phyloP scores from a whole-genome alignment of 78 protist species.

The Dictyostelium intermedium region DNA sequence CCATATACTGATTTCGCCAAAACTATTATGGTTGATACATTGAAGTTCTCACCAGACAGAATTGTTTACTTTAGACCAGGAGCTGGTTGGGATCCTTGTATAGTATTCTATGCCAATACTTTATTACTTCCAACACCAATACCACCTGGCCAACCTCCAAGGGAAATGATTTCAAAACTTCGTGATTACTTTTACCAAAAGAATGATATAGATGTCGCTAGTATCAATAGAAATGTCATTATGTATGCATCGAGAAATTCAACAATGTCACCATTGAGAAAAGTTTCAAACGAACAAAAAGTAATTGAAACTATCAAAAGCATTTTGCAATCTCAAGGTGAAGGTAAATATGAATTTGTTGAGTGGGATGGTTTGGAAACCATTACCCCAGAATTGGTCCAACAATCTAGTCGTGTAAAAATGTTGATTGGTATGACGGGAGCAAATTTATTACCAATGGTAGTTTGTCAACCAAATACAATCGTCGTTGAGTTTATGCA shows the following conservation, averaged over 20 bases:
- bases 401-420: not conserved
- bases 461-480: not conserved
- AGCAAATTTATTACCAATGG: conserved; percentile 25
- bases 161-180: not conserved
- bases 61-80: conserved; percentile 53
- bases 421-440: conserved; percentile 63
- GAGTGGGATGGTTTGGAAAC: conserved; percentile 43
- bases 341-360: not conserved
- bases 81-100: conserved; percentile 59
- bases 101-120: not conserved
- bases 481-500: conserved; percentile 48
- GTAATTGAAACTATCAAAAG: not conserved
- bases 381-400: not conserved
- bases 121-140: conserved; percentile 43
- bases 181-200: not conserved
- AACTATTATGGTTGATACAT: conserved; percentile 15
- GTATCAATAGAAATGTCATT: not conserved
- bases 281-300: not conserved
- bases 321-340: not conserved
- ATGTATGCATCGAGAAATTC: not conserved
- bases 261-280: not conserved
- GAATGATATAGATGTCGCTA: not conserved
- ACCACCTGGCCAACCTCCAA: conserved; percentile 29
- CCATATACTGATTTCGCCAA: conserved; percentile 14
- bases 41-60: not conserved